Evolutionary conservation across 352 stramenopile species (phyloP).

Genomic region (Phytophthora constricta): DNA sequence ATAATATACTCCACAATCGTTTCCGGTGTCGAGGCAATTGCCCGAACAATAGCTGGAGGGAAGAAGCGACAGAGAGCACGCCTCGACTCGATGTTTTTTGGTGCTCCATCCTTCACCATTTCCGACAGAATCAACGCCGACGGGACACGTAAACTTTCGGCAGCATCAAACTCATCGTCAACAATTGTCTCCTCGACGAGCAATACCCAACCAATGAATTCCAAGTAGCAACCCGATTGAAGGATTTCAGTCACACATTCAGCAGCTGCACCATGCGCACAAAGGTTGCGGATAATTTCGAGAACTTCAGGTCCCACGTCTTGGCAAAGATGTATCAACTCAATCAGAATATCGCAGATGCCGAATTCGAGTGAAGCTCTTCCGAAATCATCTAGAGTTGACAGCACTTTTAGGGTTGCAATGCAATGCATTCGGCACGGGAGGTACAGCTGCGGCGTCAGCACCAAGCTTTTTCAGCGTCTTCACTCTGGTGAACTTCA

Average conservation of each 20-base stretch:
- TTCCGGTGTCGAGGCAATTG: conserved; percentile 58
- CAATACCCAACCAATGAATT: conserved; percentile 83
- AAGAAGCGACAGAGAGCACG: conserved; percentile 74
- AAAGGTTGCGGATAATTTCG: conserved; percentile 73
- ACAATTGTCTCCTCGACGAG: conserved; percentile 66
- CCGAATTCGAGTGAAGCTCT: conserved; percentile 55
- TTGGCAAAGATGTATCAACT: conserved; percentile 68
- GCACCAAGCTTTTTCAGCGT: conserved; percentile 55
- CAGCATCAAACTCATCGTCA: conserved; percentile 66
- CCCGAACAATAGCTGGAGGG: conserved; percentile 61
- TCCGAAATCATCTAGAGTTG: conserved; percentile 63
- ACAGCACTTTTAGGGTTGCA: conserved; percentile 60
- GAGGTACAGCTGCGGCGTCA: conserved; percentile 69
- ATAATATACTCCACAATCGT: conserved; percentile 67
- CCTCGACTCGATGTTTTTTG: conserved; percentile 58
- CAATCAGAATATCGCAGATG: conserved; percentile 83
- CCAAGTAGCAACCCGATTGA: conserved; percentile 73
- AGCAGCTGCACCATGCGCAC: conserved; percentile 45
- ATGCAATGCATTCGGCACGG: conserved; percentile 69
- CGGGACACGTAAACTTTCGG: conserved; percentile 62
- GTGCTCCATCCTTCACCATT: conserved; percentile 53
- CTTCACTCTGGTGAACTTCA: conserved; percentile 73
- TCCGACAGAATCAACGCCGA: conserved; percentile 69
- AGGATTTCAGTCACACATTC: conserved; percentile 70
- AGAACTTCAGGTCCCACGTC: conserved; percentile 62